Evolutionary conservation across 2,329 filamentous ascomycete species (phyloP), one percentile per base, ranked within the genome.

Genomic region (Alternaria triticina): DNA sequence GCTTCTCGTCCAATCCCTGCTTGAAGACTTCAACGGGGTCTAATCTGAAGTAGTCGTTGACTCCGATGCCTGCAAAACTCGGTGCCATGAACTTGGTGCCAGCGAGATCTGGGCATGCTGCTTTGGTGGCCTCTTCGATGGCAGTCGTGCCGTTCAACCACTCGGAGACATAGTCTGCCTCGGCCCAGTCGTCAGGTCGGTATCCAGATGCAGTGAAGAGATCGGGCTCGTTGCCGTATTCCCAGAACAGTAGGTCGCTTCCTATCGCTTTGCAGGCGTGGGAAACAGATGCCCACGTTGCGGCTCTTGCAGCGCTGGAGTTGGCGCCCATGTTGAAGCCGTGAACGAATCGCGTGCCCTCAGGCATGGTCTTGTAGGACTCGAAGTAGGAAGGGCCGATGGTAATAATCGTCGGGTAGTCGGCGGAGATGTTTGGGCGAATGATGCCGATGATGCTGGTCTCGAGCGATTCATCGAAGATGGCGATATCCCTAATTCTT

Each of bases 171-270:
- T 68, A 67, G 87, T 59, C 77, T 9, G 76, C 77, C 69, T 89
- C 88, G 55, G 83, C 83, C 83, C 86, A 90, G 30, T 72, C 79
- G 0, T 78, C 27, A 0, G 86, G 83, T 22, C 88, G 78, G n/a
- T 87, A 83, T 1, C 82, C 78, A 2, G 82, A 75, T 20, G 83
- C 85, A 3, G 82, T 82, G 73, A 81, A 90, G 12, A 89, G 77
- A 71, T 90, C 87, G 0, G 87, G 86, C 72, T 90, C 88, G 68
- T 90, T 90, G 43, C 89, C 88, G 65, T 89, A 86, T 70, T 88
- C 86, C 86, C 86, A 90, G 63, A 81, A 79, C 27, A 86, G 82
- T 5, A 89, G 77, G 54, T 82, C 85, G 10, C 82, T 83, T 8
- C 77, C 77, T 0, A 90, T 77, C 5, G 87, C 85, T 69, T 85